These are phyloP conservation scores for Zygosaccharomyces pseudorouxii DNA, from an alignment of 805 yeast species.

Conservation along the genomic window DNA sequence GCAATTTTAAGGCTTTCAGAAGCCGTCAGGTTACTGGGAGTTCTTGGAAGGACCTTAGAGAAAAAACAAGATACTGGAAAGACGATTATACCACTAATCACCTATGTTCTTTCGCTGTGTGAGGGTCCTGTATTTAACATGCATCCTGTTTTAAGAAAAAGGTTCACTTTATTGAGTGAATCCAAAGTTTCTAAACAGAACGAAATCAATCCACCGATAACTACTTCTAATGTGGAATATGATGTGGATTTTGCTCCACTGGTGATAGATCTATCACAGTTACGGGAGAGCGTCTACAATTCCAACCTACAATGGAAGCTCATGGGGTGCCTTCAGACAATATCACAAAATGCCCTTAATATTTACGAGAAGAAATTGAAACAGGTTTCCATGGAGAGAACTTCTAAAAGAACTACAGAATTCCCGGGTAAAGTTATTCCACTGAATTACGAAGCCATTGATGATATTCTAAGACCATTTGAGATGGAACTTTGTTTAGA, in stretches of 20 bases:
- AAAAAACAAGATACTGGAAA: constrained; percentile 18
- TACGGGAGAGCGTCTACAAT: constrained; percentile 25
- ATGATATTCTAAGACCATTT: constrained; percentile 33
- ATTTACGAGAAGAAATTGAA: constrained; percentile 32
- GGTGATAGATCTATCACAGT: constrained; percentile 7
- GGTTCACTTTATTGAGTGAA: constrained; percentile 36
- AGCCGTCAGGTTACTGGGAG: constrained; percentile 35
- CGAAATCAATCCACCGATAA: constrained; percentile 20
- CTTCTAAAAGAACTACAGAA: constrained; percentile 30
- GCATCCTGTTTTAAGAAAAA: constrained; percentile 37
- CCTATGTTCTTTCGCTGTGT: constrained; percentile 35
- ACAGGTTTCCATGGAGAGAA: constrained; percentile 32
- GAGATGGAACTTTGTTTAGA: constrained; percentile 32
- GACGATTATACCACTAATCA: constrained; percentile 34
- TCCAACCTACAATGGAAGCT: constrained; percentile 26
- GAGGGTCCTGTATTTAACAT: constrained; percentile 42
- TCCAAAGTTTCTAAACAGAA: constrained; percentile 25
- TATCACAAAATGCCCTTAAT: constrained; percentile 28
- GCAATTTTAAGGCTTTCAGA: constrained; percentile 45
- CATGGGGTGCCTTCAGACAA: constrained; percentile 19
- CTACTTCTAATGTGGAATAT: constrained; percentile 20
- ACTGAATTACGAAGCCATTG: constrained; percentile 28
- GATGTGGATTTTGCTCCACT: constrained; percentile 23
- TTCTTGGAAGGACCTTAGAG: constrained; percentile 27
- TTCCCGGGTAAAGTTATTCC: constrained; percentile 28